phyloP scores from a whole-genome alignment of 2,329 filamentous ascomycete species.

The Exophiala mesophila region DNA sequence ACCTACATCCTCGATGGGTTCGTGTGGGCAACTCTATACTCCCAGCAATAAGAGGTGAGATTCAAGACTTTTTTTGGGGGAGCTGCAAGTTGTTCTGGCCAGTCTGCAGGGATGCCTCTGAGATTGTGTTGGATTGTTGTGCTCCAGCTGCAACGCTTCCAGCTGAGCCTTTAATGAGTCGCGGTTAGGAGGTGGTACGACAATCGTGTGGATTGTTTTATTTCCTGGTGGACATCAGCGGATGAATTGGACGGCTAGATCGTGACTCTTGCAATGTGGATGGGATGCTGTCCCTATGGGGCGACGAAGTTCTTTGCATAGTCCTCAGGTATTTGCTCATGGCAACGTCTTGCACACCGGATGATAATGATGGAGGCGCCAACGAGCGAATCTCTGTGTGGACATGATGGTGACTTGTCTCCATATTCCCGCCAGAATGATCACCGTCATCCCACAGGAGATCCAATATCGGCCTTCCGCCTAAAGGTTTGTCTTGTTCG shows the following conservation, averaged over 20 bases:
- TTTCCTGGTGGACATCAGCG: too few species aligned
- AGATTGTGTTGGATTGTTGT: too few species aligned
- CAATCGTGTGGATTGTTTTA: too few species aligned
- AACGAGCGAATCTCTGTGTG: constrained; percentile 7
- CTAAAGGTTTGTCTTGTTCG: neutral
- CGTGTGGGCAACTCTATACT: too few species aligned
- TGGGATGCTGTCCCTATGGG: constrained; percentile 13
- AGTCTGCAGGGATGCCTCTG: too few species aligned
- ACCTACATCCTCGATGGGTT: too few species aligned
- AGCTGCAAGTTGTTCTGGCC: too few species aligned
- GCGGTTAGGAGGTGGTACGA: too few species aligned
- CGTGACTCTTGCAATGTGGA: constrained; percentile 15
- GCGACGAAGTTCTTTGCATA: constrained; percentile 23
- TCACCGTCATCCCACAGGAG: constrained; percentile 7
- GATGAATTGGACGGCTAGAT: neutral
- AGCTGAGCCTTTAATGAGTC: too few species aligned
- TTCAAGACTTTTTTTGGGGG: too few species aligned
- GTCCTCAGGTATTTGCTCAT: constrained; percentile 21
- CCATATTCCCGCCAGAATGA: constrained; percentile 10
- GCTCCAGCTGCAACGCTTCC: too few species aligned
- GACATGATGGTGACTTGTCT: constrained; percentile 16
- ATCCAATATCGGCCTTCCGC: constrained; percentile 4
- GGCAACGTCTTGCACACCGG: constrained; percentile 10
- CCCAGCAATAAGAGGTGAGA: too few species aligned
- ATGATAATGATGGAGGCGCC: neutral